Evolutionary conservation across 2,329 filamentous ascomycete species (phyloP), one percentile per base, ranked within the genome.

Genomic region (Diaporthe sp.): DNA sequence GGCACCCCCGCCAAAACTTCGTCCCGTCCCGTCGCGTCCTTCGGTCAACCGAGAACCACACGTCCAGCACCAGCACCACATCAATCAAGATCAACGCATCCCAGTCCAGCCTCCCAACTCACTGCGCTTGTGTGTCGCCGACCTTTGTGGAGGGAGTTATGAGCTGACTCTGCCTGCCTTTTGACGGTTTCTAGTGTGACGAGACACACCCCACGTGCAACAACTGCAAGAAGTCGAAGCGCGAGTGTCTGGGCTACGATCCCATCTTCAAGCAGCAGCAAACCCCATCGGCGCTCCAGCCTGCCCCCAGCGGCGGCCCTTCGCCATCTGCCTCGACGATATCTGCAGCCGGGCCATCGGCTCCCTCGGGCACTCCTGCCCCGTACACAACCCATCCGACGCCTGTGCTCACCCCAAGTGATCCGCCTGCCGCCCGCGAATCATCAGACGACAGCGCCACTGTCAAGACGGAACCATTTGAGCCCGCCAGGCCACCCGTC

Each of bases 171-270:
- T 63, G 58, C 65, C 31, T 53, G 51, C 55, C 63, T 51, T n/a
- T 22, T 47, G 47, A 17, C 13, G 9, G 9, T 2, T 42, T 49
- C 31, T 65, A 98, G 97, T 99, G 97, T 87, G 97, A 98, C 90
- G 97, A 99, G 88, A 92, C 92, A 77, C 95, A 98, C 85, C 97
- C 97, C 31, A 92, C 93, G 76, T 99, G 97, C 88, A 93, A 95
- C 86, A 95, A 97, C 82, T 97, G 94, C 86, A 93, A 93, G 82
- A 97, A 97, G 84, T 95, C 94, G 79, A 97, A 96, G 86, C 94
- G 94, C 81, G 94, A 96, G 81, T 97, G 94, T 82, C 83, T 95
- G 67, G 94, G 94, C 73, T 97, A 97, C 90, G 94, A 97, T 81
- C 94, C 94, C 51, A 94, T 96, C 81, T 97, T 96, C 87, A 94